Conservation (phyloP, 768 basidiomycete species). For the Hemileccinum impolitum region DNA sequence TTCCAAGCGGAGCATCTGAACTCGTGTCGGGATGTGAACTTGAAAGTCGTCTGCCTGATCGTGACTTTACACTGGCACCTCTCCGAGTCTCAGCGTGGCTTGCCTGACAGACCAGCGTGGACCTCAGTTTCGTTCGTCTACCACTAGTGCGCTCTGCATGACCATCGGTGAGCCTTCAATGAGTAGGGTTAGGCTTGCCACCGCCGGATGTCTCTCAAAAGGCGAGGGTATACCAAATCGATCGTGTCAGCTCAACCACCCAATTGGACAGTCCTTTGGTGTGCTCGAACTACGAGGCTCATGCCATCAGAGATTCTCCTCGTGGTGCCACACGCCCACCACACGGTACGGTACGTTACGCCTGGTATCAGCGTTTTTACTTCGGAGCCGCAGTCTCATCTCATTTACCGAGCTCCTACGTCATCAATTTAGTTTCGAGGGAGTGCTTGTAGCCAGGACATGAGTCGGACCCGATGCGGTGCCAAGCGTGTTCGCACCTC, state of each 20-base stretch:
- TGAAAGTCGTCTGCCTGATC: conserved; percentile 5
- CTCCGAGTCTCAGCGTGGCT: too few relatives aligned
- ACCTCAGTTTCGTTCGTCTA: too few relatives aligned
- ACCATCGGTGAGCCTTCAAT: too few relatives aligned
- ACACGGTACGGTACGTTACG: conserved; percentile 11
- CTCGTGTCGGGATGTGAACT: conserved; percentile 13
- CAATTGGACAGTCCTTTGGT: background rate
- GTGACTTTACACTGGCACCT: too few relatives aligned
- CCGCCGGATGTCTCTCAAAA: too few relatives aligned
- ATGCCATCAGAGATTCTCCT: conserved; percentile 8
- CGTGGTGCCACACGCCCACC: conserved; percentile 16
- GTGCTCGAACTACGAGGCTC: too few relatives aligned
- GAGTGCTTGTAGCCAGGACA: conserved; percentile 4
- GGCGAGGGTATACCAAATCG: background rate
- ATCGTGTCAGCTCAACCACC: background rate
- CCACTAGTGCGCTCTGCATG: too few relatives aligned
- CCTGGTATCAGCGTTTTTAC: conserved; percentile 10
- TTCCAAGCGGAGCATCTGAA: conserved; percentile 6
- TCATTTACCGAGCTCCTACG: background rate
- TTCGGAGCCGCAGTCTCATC: conserved; percentile 17
- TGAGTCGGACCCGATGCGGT: conserved; percentile 14
- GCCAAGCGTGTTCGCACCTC: conserved; percentile 6
- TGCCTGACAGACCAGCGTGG: too few relatives aligned
- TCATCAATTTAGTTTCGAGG: conserved; percentile 2
- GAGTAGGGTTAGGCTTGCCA: too few relatives aligned